Base-by-base conservation (phyloP, 2,329 filamentous ascomycete species). In the Fusarium albosuccineum region DNA sequence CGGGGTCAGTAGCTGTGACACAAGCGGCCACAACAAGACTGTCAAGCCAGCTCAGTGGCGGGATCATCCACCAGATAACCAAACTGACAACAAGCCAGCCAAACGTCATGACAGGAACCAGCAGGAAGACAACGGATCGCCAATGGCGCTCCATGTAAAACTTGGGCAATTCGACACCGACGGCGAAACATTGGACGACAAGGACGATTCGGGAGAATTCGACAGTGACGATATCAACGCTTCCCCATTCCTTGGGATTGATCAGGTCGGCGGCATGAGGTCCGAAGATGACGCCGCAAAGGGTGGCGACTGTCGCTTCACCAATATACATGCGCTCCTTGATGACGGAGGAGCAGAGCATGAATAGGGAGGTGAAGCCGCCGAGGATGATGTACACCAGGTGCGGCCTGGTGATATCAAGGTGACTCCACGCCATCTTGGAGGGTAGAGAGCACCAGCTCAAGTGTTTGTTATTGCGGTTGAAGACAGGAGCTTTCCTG, bases 291-390 rank as follows among this genome's bases (percentile, higher is more conserved):
- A 97, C 90, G 68, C 93, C 93, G 75, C 92, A 93, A 49, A 97
- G 81, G 3, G 93, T 97, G 51, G 94, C 93, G 44, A 99, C 93
- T 2, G 96, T 98, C 51, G 96, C 96, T 86, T 99, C 96, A 77
- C 96, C 96, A 78, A 99, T 99, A 83, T 99, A 99, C 76, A 98
- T 87, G 78, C 92, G 92, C 85, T 99, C 96, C 85, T 99, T 99
- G 82, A 99, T 97, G 76, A 98, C 90, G 57, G 97, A 93, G 62
- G 96, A 99, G 80, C 94, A 97, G 62, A 99, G 85, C 96, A 99
- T 99, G 83, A 99, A 99, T 73, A 99, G 84, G 63, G 92, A 94
- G 71, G 96, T 99, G 83, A 99, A 99, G 78, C 95, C 96, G 75
- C 96, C 96, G 58, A 99, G 85, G 81, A 99, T 97, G 81, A 98